Conservation (phyloP, 2,329 filamentous ascomycete genomes). For the Pseudogymnoascus verrucosus region DNA sequence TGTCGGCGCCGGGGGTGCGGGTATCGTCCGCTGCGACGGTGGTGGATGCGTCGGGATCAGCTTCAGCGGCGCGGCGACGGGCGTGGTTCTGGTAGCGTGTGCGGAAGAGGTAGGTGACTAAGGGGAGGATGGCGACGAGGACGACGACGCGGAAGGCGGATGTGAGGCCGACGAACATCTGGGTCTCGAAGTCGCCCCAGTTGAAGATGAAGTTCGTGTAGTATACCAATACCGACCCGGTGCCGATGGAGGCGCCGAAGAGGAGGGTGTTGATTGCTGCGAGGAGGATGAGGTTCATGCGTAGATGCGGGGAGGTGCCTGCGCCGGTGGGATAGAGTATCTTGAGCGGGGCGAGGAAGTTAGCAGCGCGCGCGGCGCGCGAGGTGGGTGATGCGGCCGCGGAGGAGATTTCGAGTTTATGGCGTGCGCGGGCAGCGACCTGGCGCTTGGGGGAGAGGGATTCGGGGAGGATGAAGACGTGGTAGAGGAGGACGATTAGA, state of each 20-base stretch:
- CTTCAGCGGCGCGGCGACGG: constrained; percentile 53
- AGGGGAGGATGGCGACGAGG: constrained; percentile 67
- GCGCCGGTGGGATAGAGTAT: constrained; percentile 68
- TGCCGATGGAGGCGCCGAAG: constrained; percentile 74
- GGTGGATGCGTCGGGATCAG: constrained; percentile 60
- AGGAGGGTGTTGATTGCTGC: constrained; percentile 74
- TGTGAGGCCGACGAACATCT: constrained; percentile 70
- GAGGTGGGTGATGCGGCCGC: constrained; percentile 34
- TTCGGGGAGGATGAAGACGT: constrained; percentile 70
- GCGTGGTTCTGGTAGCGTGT: constrained; percentile 23
- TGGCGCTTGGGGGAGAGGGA: constrained; percentile 72
- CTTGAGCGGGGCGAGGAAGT: constrained; percentile 68
- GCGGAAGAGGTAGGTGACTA: constrained; percentile 69
- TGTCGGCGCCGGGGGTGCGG: constrained; percentile 54
- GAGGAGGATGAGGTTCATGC: constrained; percentile 75
- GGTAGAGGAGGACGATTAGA: constrained; percentile 61
- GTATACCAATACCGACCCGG: constrained; percentile 71
- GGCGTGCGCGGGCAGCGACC: constrained; percentile 59
- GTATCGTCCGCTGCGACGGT: constrained; percentile 23
- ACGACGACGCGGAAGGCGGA: constrained; percentile 67
- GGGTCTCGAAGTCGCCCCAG: constrained; percentile 76
- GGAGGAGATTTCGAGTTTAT: constrained; percentile 26
- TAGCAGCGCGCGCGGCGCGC: constrained; percentile 30
- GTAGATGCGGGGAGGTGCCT: constrained; percentile 51
- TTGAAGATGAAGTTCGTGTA: constrained; percentile 74